These are phyloP conservation scores for Colletotrichum navitas DNA, from an alignment of 2,329 filamentous ascomycete species.

Conservation along the genomic window DNA sequence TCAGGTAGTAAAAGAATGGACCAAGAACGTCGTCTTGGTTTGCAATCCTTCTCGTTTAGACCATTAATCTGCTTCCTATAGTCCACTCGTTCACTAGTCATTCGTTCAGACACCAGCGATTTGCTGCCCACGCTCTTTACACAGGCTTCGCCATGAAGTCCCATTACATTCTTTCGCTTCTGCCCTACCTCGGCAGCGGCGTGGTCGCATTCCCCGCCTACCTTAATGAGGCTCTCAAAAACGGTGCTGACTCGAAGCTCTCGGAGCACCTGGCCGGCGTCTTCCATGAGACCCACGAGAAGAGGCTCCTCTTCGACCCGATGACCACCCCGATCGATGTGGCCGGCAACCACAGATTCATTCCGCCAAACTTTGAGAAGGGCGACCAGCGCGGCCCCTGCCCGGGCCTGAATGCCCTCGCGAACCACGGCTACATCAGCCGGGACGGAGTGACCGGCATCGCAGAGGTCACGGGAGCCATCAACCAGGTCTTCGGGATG, in stretches of 20 bases:
- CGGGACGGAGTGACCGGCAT: constrained; percentile 46
- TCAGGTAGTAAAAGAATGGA: constrained; percentile 10
- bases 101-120: constrained; percentile 16
- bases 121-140: constrained; percentile 28
- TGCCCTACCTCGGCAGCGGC: constrained; percentile 29
- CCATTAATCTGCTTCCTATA: not conserved
- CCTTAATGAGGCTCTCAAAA: constrained; percentile 30
- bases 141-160: constrained; percentile 24
- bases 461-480: constrained; percentile 38
- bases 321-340: constrained; percentile 43
- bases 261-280: constrained; percentile 27
- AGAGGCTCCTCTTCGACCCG: constrained; percentile 43
- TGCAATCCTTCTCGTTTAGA: constrained; percentile 20
- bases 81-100: constrained; percentile 12
- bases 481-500: constrained; percentile 59
- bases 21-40: constrained; percentile 25
- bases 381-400: constrained; percentile 49
- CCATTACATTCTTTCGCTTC: constrained; percentile 28
- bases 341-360: constrained; percentile 45
- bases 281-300: constrained; percentile 39
- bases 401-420: constrained; percentile 53
- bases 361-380: constrained; percentile 45
- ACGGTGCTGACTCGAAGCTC: constrained; percentile 23
- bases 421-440: constrained; percentile 54
- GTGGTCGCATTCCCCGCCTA: constrained; percentile 39